These are phyloP conservation scores for Neonectria faginata DNA, from an alignment of 2,329 filamentous ascomycete genomes.

Conservation along the genomic window DNA sequence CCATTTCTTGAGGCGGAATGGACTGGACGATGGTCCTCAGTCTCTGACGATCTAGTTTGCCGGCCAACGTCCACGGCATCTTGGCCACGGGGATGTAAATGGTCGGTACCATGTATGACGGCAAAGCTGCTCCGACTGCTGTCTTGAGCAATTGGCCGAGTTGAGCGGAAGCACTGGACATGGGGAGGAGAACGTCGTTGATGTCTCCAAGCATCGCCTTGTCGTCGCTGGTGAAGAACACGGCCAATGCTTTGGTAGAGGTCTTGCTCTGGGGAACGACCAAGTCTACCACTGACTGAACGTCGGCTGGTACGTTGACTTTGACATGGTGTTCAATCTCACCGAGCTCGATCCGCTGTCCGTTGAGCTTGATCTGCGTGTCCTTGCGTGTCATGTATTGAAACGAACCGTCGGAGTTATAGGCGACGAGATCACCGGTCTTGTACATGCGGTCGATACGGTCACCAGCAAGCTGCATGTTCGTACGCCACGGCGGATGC, in stretches of 20 bases:
- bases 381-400: slow-evolving; percentile 66
- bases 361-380: slow-evolving; percentile 69
- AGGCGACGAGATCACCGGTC: slow-evolving; percentile 62
- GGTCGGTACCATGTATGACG: slow-evolving; percentile 57
- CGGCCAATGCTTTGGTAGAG: slow-evolving; percentile 34
- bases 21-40: slow-evolving; percentile 40
- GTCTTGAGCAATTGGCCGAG: slow-evolving; percentile 31
- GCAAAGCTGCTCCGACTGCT: slow-evolving; percentile 19
- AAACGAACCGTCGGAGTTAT: slow-evolving; percentile 56
- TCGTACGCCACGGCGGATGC: slow-evolving; percentile 61
- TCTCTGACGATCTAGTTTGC: slow-evolving; percentile 58
- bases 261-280: slow-evolving; percentile 52
- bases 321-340: slow-evolving; percentile 59
- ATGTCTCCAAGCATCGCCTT: background rate
- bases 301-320: slow-evolving; percentile 53
- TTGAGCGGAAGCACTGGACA: slow-evolving; percentile 21
- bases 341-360: slow-evolving; percentile 65
- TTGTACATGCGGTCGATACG: slow-evolving; percentile 52
- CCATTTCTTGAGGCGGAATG: slow-evolving; percentile 22
- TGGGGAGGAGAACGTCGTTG: slow-evolving; percentile 13
- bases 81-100: slow-evolving; percentile 54
- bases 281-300: slow-evolving; percentile 59
- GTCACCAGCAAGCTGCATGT: background rate
- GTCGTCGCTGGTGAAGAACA: slow-evolving; percentile 34
- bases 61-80: slow-evolving; percentile 57